Percentiles rank a stretch among this genome's conserved stretches.
phyloP scores from a whole-genome alignment of 805 yeast genomes.

The Nakazawaea pomicola region DNA sequence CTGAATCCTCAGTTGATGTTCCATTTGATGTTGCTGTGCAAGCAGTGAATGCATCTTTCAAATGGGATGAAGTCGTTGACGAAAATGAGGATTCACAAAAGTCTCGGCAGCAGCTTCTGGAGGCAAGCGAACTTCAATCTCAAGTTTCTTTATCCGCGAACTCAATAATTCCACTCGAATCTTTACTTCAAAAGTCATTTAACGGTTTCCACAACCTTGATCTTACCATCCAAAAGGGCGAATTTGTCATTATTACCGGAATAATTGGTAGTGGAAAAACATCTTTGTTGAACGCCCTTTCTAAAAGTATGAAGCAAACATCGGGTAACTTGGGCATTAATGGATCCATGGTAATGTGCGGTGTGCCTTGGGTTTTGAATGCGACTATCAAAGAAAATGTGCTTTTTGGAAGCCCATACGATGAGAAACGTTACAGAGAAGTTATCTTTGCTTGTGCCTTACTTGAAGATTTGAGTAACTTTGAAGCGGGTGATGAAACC shows the following conservation, averaged over 20 bases:
- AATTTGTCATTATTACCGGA: conserved; percentile 62
- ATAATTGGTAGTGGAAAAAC: conserved; percentile 78
- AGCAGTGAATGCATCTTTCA: conserved; percentile 46
- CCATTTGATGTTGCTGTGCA: conserved; percentile 45
- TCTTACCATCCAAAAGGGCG: conserved; percentile 46
- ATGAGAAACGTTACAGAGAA: conserved; percentile 41
- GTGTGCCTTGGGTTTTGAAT: conserved; percentile 77
- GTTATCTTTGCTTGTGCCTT: conserved; percentile 65
- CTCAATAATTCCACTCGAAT: neutral
- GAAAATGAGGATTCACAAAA: neutral
- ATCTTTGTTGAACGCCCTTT: conserved; percentile 62
- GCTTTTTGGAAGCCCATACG: conserved; percentile 53
- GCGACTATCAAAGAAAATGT: conserved; percentile 74
- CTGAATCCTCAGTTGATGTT: conserved; percentile 60
- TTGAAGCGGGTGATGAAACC: conserved; percentile 73
- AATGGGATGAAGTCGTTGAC: conserved; percentile 21
- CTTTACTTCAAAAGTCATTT: conserved; percentile 19
- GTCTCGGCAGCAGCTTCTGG: neutral
- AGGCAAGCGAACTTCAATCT: neutral
- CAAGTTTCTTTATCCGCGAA: neutral
- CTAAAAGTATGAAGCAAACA: conserved; percentile 59
- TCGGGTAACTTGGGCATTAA: conserved; percentile 46
- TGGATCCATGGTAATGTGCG: conserved; percentile 47
- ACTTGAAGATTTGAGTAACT: conserved; percentile 54
- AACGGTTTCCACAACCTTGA: conserved; percentile 40